Conservation (phyloP, 768 basidiomycete genomes). For the Psilocybe tampanensis region DNA sequence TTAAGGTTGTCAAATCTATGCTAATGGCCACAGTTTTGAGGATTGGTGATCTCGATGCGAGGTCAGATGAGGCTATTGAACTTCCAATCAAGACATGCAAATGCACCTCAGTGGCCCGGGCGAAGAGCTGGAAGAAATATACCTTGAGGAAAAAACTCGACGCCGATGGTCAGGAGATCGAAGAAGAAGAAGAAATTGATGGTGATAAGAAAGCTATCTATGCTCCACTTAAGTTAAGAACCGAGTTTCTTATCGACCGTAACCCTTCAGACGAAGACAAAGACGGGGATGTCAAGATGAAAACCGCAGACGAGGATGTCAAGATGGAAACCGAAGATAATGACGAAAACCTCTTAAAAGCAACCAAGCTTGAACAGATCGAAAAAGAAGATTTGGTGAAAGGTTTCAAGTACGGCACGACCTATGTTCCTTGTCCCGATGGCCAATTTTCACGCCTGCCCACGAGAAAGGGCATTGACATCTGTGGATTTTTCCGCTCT, state of each 20-base stretch:
- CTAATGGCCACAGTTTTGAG: conserved; percentile 67
- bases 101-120: conserved; percentile 68
- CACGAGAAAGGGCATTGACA: conserved; percentile 86
- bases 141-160: conserved; percentile 41
- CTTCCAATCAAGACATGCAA: conserved; percentile 79
- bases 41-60: conserved; percentile 73
- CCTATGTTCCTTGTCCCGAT: conserved; percentile 85
- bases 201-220: conserved; percentile 33
- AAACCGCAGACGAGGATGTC: conserved; percentile 40
- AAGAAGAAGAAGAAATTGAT: conserved; percentile 20
- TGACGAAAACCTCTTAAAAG: conserved; percentile 28
- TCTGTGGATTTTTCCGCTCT: conserved; percentile 78
- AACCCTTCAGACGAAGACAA: conserved; percentile 39
- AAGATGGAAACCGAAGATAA: conserved; percentile 41
- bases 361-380: conserved; percentile 26
- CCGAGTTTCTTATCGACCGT: conserved; percentile 60
- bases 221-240: conserved; percentile 47
- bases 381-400: conserved; percentile 79
- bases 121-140: conserved; percentile 83
- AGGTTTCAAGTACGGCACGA: conserved; percentile 90
- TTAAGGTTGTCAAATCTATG: conserved; percentile 68
- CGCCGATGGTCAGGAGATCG: conserved; percentile 36
- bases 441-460: conserved; percentile 75
- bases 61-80: conserved; percentile 72
- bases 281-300: conserved; percentile 38